Base-by-base conservation (phyloP, 805 yeast genomes). In the Metschnikowia cerradonensis region DNA sequence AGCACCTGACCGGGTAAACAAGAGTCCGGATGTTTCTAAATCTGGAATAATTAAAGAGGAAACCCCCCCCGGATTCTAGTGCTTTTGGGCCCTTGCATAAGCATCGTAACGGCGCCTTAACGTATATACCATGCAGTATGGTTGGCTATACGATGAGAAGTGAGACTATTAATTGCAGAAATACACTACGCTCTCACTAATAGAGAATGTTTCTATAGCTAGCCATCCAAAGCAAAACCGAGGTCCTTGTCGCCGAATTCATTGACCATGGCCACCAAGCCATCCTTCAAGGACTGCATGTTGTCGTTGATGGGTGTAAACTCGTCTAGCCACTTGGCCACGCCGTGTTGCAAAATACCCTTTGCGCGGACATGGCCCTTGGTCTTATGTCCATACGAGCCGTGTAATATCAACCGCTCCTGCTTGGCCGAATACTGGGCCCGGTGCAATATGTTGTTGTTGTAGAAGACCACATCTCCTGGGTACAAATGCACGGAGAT, bases 281-380 rank as follows among this genome's bases (percentile, higher is more conserved):
- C 70, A 7, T 50, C 55, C 45, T 63, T 62, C 54, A 72, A 55
- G 51, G 59, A 45, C 17, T 52, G 54, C 62, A 71, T 63, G 48
- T 68, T 70, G 34, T 53, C 57, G 41, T 63, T 66, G 20, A 55
- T 44, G 1, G 76, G 69, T 38, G 59, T 50, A 49, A 77, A 66
- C 15, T 67, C 57, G 13, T 69, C 67, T 22, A 75, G 56, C 82
- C 82, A 78, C 40, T 69, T 67, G 7, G 72, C 74, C 4, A 77
- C 80, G 0, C 81, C 82, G 54, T 77, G 81, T 60, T 78, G 82
- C 44, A 78, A 68, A n/a, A 78, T 70, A n/a, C 80, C 77, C 53
- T 68, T 70, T 3, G 82, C 81, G 51, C 82, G 64, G 13, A 66
- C 56, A 48, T 65, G 63, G 5, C 81, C 81, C 48, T 61, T 61